These are phyloP conservation scores for Entomortierella lignicola DNA, from an alignment of 192 early-diverging fungal genomes.

Conservation along the genomic window DNA sequence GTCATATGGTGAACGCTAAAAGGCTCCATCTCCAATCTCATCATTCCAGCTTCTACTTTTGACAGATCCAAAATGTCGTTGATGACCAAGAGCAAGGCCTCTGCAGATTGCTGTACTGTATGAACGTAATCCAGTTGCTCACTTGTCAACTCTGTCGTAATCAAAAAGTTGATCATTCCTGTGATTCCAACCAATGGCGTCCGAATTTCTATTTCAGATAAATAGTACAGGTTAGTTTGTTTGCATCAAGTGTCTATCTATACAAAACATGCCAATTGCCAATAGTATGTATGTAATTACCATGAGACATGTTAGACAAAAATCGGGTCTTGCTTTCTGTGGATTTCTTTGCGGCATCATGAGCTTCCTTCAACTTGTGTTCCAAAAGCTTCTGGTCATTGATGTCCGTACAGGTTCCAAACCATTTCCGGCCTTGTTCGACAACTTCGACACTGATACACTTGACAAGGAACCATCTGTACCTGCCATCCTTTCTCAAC, in stretches of 20 bases:
- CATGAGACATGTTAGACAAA: slow-evolving; percentile 72
- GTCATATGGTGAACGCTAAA: slow-evolving; percentile 71
- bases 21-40: slow-evolving; percentile 80
- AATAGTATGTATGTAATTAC: too few species aligned
- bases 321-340: slow-evolving; percentile 73
- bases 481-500: slow-evolving; percentile 54
- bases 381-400: slow-evolving; percentile 70
- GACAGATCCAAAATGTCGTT: slow-evolving; percentile 88
- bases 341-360: slow-evolving; percentile 68
- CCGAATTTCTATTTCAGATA: slow-evolving; percentile 68
- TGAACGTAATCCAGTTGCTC: slow-evolving; percentile 84
- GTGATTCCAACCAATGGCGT: slow-evolving; percentile 87
- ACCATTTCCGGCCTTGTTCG: slow-evolving; percentile 63
- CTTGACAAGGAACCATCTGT: slow-evolving; percentile 68
- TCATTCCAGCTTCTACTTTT: slow-evolving; percentile 87
- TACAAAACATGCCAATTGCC: too few species aligned
- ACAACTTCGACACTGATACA: slow-evolving; percentile 64
- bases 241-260: too few species aligned
- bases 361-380: slow-evolving; percentile 67
- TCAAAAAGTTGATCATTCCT: slow-evolving; percentile 77
- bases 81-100: slow-evolving; percentile 81
- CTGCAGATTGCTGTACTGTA: slow-evolving; percentile 80
- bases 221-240: neutral
- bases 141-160: slow-evolving; percentile 79
- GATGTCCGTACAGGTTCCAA: slow-evolving; percentile 71